Conservation (phyloP, 371 early-diverging fungal genomes). For the Thermomucor indicae-seudaticae region DNA sequence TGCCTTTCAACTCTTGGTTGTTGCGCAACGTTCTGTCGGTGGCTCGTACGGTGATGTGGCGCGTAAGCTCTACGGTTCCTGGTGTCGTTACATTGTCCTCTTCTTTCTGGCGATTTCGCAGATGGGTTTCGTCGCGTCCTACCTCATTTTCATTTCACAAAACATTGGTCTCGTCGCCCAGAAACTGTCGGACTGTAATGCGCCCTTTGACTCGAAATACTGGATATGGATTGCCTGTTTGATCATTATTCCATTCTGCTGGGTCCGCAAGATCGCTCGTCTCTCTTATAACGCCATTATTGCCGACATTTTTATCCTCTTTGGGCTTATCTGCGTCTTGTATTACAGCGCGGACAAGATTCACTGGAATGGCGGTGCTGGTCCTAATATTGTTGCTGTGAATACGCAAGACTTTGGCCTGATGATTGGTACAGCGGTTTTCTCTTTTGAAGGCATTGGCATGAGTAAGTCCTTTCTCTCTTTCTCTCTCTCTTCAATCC, state of each 20-base stretch:
- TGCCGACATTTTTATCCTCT: conserved; percentile 77
- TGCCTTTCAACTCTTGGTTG: conserved; percentile 27
- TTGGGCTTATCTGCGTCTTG: conserved; percentile 70
- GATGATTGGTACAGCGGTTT: conserved; percentile 83
- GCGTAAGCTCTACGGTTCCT: conserved; percentile 60
- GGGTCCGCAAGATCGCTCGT: conserved; percentile 74
- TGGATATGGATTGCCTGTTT: conserved; percentile 65
- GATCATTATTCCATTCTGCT: conserved; percentile 73
- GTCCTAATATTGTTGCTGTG: conserved; percentile 39
- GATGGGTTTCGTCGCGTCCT: conserved; percentile 81
- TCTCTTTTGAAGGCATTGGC: conserved; percentile 79
- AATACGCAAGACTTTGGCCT: conserved; percentile 56
- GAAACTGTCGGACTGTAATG: conserved; percentile 51
- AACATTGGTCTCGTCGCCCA: conserved; percentile 66
- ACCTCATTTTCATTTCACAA: conserved; percentile 81
- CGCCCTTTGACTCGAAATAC: conserved; percentile 46
- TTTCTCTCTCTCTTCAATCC: background rate
- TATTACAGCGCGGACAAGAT: conserved; percentile 56
- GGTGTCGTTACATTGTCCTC: conserved; percentile 57
- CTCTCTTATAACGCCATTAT: conserved; percentile 68
- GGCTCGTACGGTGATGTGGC: conserved; percentile 84
- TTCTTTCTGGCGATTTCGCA: conserved; percentile 71
- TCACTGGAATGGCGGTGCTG: conserved; percentile 51
- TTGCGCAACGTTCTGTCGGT: conserved; percentile 35
- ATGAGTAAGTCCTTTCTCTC: conserved; percentile 12